Percentiles rank a stretch among this genome's conserved stretches.
These are phyloP conservation scores for Cochlearia excelsa DNA, from an alignment of 345 rosid species.

Conservation along the genomic window DNA sequence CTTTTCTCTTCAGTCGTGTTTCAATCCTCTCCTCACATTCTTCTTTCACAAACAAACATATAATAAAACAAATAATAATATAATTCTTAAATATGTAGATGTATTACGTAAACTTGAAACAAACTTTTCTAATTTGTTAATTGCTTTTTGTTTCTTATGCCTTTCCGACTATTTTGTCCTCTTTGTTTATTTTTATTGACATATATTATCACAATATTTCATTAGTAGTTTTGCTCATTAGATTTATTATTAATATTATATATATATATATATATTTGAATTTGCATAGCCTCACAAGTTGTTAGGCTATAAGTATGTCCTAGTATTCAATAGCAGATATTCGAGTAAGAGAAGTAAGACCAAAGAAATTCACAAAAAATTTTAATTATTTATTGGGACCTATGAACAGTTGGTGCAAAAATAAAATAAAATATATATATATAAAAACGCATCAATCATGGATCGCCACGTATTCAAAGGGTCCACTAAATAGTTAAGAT, in stretches of 20 bases:
- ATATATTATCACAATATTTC: conserved; percentile 28
- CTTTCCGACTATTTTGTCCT: conserved; percentile 25
- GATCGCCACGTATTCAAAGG: too few relatives aligned
- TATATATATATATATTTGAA: background rate
- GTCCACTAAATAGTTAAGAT: too few relatives aligned
- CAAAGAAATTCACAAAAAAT: too few relatives aligned
- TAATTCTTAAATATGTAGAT: background rate
- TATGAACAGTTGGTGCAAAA: too few relatives aligned
- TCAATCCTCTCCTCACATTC: conserved; percentile 38
- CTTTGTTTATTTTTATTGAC: conserved; percentile 30
- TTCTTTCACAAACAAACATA: conserved; percentile 27
- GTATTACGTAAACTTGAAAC: conserved; percentile 33
- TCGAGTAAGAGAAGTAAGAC: too few relatives aligned
- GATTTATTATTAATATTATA: background rate
- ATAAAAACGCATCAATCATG: too few relatives aligned
- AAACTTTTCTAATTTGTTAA: conserved; percentile 33
- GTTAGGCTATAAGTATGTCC: too few relatives aligned
- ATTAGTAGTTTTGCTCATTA: background rate
- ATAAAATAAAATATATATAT: too few relatives aligned
- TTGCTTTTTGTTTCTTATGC: conserved; percentile 23
- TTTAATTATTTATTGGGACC: too few relatives aligned
- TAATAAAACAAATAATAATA: conserved; percentile 22
- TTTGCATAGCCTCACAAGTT: too few relatives aligned
- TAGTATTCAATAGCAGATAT: too few relatives aligned
- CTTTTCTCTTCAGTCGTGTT: conserved; percentile 32